Conservation (phyloP, 2,329 filamentous ascomycete genomes). For the Helotiales sp. region DNA sequence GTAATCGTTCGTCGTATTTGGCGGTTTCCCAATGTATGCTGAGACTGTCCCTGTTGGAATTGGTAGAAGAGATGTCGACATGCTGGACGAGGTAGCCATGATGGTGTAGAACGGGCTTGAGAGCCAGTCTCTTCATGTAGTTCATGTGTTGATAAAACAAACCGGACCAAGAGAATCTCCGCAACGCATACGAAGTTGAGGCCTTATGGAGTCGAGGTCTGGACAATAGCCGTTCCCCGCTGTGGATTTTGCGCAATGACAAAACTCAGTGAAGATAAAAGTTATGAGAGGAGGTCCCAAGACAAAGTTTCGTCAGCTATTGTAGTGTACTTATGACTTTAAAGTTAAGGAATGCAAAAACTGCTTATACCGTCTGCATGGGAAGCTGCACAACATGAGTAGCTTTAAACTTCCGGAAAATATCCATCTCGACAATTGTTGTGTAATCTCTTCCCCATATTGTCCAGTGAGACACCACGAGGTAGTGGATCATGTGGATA, state of each 20-base stretch:
- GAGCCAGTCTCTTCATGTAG: not conserved
- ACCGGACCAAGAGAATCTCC: too few relatives aligned
- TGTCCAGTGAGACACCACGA: not conserved
- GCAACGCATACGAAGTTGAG: too few relatives aligned
- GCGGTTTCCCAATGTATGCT: conserved; percentile 29
- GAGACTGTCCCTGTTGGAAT: conserved; percentile 24
- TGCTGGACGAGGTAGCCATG: conserved; percentile 1
- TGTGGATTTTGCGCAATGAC: not conserved
- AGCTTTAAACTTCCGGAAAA: not conserved
- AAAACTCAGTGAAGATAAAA: too few relatives aligned
- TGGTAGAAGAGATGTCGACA: not conserved
- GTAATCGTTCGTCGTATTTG: conserved; percentile 32
- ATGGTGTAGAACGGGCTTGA: not conserved
- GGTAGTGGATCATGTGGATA: not conserved
- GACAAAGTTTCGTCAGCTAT: too few relatives aligned
- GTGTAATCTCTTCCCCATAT: not conserved
- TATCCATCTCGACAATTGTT: not conserved
- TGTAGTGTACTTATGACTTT: too few relatives aligned
- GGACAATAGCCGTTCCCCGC: too few relatives aligned
- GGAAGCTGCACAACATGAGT: not conserved
- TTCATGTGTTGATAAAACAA: too few relatives aligned
- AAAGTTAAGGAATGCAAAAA: too few relatives aligned
- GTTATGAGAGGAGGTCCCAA: too few relatives aligned
- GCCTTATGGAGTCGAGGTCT: too few relatives aligned
- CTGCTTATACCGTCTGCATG: too few relatives aligned